A percentile compares a stretch with the other conserved stretches of the same genome.
Evolutionary conservation across 2,329 filamentous ascomycete species (phyloP).

Genomic region (Pestalotiopsis sp.): DNA sequence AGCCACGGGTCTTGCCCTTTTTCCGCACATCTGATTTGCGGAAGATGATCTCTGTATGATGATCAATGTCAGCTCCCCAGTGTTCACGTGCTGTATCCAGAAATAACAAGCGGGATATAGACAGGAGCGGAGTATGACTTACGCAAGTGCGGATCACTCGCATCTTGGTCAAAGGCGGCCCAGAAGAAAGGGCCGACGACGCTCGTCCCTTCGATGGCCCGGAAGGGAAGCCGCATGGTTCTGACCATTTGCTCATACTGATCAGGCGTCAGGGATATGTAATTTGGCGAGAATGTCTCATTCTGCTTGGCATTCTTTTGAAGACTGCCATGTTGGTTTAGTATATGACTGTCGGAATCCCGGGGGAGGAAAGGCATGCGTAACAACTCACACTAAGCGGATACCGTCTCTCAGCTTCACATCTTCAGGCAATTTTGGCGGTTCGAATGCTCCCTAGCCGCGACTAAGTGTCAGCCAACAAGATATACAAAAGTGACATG

Average conservation of each 20-base stretch:
- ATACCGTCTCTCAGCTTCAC: slow-evolving; percentile 52
- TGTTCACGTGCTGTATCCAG: neutral
- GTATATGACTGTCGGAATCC: neutral
- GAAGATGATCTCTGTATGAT: slow-evolving; percentile 56
- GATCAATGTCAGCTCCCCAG: neutral
- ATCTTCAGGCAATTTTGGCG: slow-evolving; percentile 43
- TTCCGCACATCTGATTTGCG: slow-evolving; percentile 69
- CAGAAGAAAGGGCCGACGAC: slow-evolving; percentile 68
- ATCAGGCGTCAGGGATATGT: slow-evolving; percentile 54
- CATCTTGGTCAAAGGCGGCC: slow-evolving; percentile 58
- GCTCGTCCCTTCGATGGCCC: slow-evolving; percentile 60
- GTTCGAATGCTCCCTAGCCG: slow-evolving; percentile 54
- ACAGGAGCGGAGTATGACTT: slow-evolving; percentile 26
- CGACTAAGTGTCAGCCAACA: neutral
- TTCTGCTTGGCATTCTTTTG: slow-evolving; percentile 58
- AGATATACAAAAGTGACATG: neutral
- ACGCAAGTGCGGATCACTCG: slow-evolving; percentile 60
- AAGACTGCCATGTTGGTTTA: slow-evolving; percentile 40
- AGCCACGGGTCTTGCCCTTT: slow-evolving; percentile 64
- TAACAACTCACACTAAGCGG: slow-evolving; percentile 53
- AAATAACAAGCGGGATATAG: neutral
- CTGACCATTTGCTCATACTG: slow-evolving; percentile 60
- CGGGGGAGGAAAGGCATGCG: neutral
- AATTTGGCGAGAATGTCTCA: slow-evolving; percentile 59
- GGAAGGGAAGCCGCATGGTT: slow-evolving; percentile 54